Evolutionary conservation across 1,139 yeast genomes (phyloP).

Genomic region (Geotrichum europaeum): DNA sequence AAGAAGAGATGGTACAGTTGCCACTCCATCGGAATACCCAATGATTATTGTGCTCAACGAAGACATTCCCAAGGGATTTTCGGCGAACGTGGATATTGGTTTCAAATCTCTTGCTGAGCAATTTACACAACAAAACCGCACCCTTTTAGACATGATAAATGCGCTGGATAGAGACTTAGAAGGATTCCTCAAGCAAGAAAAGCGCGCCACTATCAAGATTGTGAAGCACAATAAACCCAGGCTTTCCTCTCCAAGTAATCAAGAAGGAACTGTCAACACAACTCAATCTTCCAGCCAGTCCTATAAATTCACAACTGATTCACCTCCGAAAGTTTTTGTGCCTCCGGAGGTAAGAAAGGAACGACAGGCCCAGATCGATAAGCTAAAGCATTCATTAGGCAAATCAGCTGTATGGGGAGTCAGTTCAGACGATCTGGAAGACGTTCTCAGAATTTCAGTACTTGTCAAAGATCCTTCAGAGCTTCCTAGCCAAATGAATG

Average conservation of each 20-base stretch:
- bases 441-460: constrained; percentile 5
- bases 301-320: not conserved
- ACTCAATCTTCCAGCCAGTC: not conserved
- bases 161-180: constrained; percentile 58
- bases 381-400: constrained; percentile 14
- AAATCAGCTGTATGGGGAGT: constrained; percentile 10
- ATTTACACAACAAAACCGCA: constrained; percentile 17
- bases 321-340: constrained; percentile 5
- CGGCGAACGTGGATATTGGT: constrained; percentile 61
- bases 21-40: constrained; percentile 17
- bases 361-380: constrained; percentile 13
- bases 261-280: not conserved
- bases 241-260: not conserved
- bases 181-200: constrained; percentile 50
- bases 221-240: constrained; percentile 30
- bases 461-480: not conserved
- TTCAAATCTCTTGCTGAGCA: constrained; percentile 44
- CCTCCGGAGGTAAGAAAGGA: constrained; percentile 15
- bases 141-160: constrained; percentile 46
- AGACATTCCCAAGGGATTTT: constrained; percentile 68
- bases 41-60: constrained; percentile 46
- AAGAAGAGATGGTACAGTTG: constrained; percentile 23
- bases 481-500: constrained; percentile 18
- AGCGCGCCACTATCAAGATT: constrained; percentile 50
- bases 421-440: constrained; percentile 16